phyloP scores from a whole-genome alignment of 1,284 basidiomycete genomes.

The Cryptococcus neoformans region DNA sequence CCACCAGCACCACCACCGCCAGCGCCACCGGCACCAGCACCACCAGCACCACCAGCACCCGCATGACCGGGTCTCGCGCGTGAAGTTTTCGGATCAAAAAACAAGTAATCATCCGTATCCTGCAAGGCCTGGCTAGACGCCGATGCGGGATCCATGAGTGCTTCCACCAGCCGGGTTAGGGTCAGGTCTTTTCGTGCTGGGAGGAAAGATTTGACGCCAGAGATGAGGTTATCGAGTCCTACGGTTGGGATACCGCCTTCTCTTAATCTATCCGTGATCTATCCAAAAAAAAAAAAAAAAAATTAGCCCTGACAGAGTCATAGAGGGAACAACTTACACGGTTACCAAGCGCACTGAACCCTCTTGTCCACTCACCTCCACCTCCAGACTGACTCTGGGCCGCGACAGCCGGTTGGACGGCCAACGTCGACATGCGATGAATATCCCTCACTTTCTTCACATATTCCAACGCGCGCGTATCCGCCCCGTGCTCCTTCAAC shows the following conservation, averaged over 20 bases:
- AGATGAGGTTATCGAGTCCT: slow-evolving; percentile 85
- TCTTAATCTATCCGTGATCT: slow-evolving; percentile 83
- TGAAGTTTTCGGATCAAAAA: slow-evolving; percentile 84
- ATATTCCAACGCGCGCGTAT: slow-evolving; percentile 85
- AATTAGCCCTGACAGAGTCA: slow-evolving; percentile 4
- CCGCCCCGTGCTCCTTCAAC: slow-evolving; percentile 72
- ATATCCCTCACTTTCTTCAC: slow-evolving; percentile 90
- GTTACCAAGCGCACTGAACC: slow-evolving; percentile 89
- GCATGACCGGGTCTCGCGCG: slow-evolving; percentile 49
- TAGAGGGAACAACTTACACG: slow-evolving; percentile 57
- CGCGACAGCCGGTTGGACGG: slow-evolving; percentile 67
- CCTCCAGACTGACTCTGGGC: slow-evolving; percentile 41
- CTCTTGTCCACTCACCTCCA: slow-evolving; percentile 63
- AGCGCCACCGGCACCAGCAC: no score
- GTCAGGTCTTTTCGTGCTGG: slow-evolving; percentile 92
- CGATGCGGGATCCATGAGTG: slow-evolving; percentile 91
- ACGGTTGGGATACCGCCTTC: slow-evolving; percentile 71
- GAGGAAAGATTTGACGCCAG: slow-evolving; percentile 97
- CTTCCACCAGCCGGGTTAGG: slow-evolving; percentile 88
- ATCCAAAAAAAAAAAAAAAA: no score
- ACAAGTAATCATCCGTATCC: slow-evolving; percentile 95
- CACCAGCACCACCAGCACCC: not conserved
- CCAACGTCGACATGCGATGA: slow-evolving; percentile 79
- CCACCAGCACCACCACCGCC: not conserved
- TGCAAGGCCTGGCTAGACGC: slow-evolving; percentile 89